Percentiles rank a stretch among this genome's conserved stretches.
Evolutionary conservation across 768 basidiomycete species (phyloP).

Genomic region (Saitozyma podzolica): DNA sequence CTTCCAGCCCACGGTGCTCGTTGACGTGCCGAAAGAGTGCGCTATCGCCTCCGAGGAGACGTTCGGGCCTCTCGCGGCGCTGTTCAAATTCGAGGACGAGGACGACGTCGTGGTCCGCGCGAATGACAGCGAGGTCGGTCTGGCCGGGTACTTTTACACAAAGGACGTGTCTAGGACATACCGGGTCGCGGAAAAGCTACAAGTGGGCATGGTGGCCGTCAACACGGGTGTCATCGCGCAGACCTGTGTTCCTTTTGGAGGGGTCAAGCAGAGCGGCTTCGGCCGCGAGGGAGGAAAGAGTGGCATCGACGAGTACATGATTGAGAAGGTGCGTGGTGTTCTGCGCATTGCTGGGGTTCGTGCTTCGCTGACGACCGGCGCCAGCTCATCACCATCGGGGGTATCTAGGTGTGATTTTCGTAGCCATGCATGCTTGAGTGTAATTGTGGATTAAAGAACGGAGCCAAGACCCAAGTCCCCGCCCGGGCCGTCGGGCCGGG

Average conservation of each 20-base stretch:
- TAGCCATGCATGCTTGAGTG: no score
- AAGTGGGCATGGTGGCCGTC: constrained; percentile 35
- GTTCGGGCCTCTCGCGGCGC: constrained; percentile 31
- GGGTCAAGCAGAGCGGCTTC: constrained; percentile 37
- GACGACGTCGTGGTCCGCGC: constrained; percentile 25
- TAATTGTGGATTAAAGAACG: no score
- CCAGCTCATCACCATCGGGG: constrained; percentile 8
- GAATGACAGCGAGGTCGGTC: constrained; percentile 28
- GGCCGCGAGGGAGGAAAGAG: constrained; percentile 31
- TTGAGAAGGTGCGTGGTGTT: constrained; percentile 14
- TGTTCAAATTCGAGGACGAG: constrained; percentile 30
- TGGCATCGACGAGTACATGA: constrained; percentile 31
- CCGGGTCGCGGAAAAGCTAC: constrained; percentile 26
- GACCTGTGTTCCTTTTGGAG: constrained; percentile 36
- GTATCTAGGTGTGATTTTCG: not conserved
- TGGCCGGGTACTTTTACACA: constrained; percentile 37
- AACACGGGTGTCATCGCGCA: constrained; percentile 37
- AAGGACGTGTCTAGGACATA: constrained; percentile 26
- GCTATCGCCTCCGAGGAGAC: constrained; percentile 29
- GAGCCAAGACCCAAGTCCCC: no score
- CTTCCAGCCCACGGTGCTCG: constrained; percentile 33
- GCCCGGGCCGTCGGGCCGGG: no score
- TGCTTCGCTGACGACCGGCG: not conserved
- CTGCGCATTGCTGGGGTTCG: no score
- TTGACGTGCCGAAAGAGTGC: constrained; percentile 18